Evolutionary conservation across 1,284 basidiomycete genomes (phyloP), one percentile per base, ranked within the genome.

Genomic region (Tetrapyrgos nigripes): DNA sequence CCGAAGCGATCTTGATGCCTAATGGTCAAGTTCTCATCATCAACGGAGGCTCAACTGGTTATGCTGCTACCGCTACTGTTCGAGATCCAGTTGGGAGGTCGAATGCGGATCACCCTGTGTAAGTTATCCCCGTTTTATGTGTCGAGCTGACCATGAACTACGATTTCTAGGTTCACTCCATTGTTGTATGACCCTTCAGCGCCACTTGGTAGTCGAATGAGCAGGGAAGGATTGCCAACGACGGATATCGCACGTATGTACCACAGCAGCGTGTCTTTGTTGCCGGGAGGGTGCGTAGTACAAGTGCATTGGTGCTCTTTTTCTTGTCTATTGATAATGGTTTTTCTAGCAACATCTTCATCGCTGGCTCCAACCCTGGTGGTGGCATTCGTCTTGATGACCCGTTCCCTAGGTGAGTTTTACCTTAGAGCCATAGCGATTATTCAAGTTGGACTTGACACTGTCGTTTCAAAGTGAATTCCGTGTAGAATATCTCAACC

Each of bases 21-120:
- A 81, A 82, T 62, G 84, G 84, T 3, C 74, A 81, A 63, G 67
- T 84, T 10, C 64, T 84, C 43, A 78, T 85, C 60, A 71, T 77
- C 47, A 84, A 83, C 65, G 83, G 80, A 26, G 81, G 70, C 0
- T 53, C 66, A 28, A 73, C 73, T 2, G 83, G 83, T 14, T 77
- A 79, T 62, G 82, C 82, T 14, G 83, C 83, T 3, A 76, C 81
- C 63, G 74, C 69, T 19, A 78, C 79, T 59, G 76, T 78, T 13
- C 23, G n/a, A 10, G 59, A 53, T 67, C 70, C 74, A 50, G 61
- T 78, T 46, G 78, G 76, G 3, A 66, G 70, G 33, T 80, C 78
- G 4, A 82, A 87, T 66, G 78, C 83, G 0, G 81, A 84, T 62
- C 74, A 80, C 65, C 68, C 75, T 10, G 69, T 69, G 57, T 67